These are phyloP conservation scores for Parastagonospora nodorum DNA, from an alignment of 2,329 filamentous ascomycete genomes.

Conservation along the genomic window DNA sequence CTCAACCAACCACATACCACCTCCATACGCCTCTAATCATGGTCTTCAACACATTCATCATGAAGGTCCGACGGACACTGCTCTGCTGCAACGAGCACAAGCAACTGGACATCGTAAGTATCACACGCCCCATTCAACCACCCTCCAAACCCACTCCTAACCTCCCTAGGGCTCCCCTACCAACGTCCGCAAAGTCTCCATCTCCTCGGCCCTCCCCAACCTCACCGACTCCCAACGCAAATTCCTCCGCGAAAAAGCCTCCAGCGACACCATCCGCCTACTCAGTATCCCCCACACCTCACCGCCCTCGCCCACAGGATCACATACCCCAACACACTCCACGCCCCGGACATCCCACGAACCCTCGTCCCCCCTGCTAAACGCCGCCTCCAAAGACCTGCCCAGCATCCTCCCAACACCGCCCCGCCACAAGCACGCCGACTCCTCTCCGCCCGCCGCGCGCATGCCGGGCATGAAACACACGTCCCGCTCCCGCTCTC, in stretches of 20 bases:
- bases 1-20: background rate
- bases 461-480: constrained; percentile 32
- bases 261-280: constrained; percentile 33
- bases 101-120: constrained; percentile 26
- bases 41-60: constrained; percentile 28
- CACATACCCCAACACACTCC: constrained; percentile 12
- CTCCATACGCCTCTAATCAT: constrained; percentile 15
- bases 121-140: background rate
- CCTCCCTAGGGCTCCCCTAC: constrained; percentile 33
- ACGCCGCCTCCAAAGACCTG: constrained; percentile 29
- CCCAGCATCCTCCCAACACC: constrained; percentile 28
- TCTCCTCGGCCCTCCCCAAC: constrained; percentile 32
- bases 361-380: constrained; percentile 25
- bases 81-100: constrained; percentile 32
- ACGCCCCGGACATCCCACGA: constrained; percentile 16
- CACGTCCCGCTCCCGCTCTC: no score
- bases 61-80: constrained; percentile 25
- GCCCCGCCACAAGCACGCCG: constrained; percentile 21
- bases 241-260: constrained; percentile 38
- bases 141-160: no score
- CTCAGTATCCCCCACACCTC: constrained; percentile 22
- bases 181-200: constrained; percentile 35
- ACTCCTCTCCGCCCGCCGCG: constrained; percentile 19
- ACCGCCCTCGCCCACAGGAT: constrained; percentile 15
- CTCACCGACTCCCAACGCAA: constrained; percentile 35